Conservation (phyloP, 2,329 filamentous ascomycete genomes). For the Xylaria sp. region DNA sequence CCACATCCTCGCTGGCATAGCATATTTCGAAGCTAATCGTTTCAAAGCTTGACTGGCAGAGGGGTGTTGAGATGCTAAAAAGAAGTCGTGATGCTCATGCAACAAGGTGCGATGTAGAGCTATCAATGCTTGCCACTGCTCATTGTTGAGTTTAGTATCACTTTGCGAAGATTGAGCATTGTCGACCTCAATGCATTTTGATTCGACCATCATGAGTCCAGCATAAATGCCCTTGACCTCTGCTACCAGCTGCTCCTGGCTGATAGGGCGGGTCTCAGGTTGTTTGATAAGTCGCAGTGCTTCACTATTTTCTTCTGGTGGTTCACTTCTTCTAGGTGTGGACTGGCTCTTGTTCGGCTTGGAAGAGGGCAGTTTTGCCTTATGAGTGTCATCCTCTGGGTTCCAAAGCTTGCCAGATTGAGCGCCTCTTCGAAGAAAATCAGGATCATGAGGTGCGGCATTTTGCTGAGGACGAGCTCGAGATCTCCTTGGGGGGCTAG, state of each 20-base stretch:
- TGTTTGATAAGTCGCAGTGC: constrained; percentile 41
- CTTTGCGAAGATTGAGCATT: constrained; percentile 63
- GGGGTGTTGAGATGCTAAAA: constrained; percentile 87
- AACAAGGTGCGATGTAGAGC: constrained; percentile 82
- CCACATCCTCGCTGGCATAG: constrained; percentile 96
- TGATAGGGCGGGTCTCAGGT: constrained; percentile 65
- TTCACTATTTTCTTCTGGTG: constrained; percentile 30
- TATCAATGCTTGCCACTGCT: constrained; percentile 88
- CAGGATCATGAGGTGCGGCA: constrained; percentile 35
- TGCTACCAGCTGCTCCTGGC: constrained; percentile 79
- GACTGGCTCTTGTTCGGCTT: constrained; percentile 17
- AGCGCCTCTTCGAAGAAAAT: constrained; percentile 37
- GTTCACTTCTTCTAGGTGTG: constrained; percentile 32
- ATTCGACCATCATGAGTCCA: constrained; percentile 85
- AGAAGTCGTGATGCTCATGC: constrained; percentile 87
- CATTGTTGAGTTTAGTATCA: constrained; percentile 61
- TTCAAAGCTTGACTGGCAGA: constrained; percentile 75
- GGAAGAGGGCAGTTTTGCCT: constrained; percentile 15
- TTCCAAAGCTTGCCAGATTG: constrained; percentile 43
- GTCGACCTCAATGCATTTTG: constrained; percentile 86
- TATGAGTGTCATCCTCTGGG: constrained; percentile 35
- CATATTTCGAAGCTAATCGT: constrained; percentile 79
- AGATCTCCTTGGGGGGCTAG: constrained; percentile 39
- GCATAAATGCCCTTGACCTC: constrained; percentile 88
- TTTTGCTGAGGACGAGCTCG: constrained; percentile 36